These are phyloP conservation scores for Colletotrichum falcatum DNA, from an alignment of 2,329 filamentous ascomycete species.

Conservation along the genomic window DNA sequence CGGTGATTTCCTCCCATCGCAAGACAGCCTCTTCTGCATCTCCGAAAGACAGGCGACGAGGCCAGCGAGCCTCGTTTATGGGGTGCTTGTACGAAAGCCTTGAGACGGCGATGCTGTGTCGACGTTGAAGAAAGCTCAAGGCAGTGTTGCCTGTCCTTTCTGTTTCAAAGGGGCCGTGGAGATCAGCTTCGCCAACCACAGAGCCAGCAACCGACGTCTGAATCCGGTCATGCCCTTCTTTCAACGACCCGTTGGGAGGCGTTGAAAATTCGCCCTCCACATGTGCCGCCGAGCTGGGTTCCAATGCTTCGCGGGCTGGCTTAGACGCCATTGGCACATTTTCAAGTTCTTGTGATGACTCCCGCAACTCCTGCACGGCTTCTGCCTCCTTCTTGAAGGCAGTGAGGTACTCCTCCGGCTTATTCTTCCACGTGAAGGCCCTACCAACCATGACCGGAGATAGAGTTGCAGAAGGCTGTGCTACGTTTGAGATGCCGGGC, in stretches of 20 bases:
- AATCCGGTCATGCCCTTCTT: constrained; percentile 30
- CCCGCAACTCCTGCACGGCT: constrained; percentile 15
- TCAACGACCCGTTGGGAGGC: constrained; percentile 20
- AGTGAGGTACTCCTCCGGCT: constrained; percentile 68
- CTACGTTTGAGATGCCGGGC: constrained; percentile 52
- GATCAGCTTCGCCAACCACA: constrained; percentile 68
- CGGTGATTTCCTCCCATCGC: constrained; percentile 69
- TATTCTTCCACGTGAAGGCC: constrained; percentile 73
- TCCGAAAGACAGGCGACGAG: constrained; percentile 80
- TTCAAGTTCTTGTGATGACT: constrained; percentile 25
- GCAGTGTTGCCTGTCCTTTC: constrained; percentile 58
- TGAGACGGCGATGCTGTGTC: constrained; percentile 66
- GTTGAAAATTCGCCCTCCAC: constrained; percentile 27
- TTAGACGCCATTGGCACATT: not conserved
- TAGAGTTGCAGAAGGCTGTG: constrained; percentile 50
- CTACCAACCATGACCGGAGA: constrained; percentile 58
- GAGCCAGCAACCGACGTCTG: constrained; percentile 68
- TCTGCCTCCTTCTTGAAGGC: constrained; percentile 39
- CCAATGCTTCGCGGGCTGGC: constrained; percentile 14
- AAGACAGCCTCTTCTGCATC: constrained; percentile 81
- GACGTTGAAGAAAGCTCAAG: constrained; percentile 68
- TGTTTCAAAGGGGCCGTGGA: constrained; percentile 65
- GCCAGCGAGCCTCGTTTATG: constrained; percentile 72
- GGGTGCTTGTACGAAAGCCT: constrained; percentile 47
- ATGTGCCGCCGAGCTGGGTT: constrained; percentile 26